Percentiles rank a stretch among this genome's conserved stretches.
Evolutionary conservation across 1,139 yeast species (phyloP).

Genomic region (Taphrina flavorubra): DNA sequence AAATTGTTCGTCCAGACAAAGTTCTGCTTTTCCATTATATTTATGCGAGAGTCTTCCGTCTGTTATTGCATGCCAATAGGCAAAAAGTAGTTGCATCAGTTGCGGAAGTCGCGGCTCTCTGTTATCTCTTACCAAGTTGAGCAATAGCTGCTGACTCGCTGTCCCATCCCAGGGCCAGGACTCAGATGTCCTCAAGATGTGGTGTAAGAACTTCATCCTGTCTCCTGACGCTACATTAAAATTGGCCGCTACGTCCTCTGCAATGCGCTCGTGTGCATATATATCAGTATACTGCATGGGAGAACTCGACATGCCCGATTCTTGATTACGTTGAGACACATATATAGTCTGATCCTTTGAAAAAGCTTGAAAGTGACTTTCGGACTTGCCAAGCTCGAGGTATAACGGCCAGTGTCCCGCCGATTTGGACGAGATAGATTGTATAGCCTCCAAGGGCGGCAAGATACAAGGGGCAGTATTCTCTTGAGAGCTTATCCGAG

Average conservation of each 20-base stretch:
- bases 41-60: slow-evolving; percentile 16
- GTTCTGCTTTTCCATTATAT: not conserved
- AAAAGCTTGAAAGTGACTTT: slow-evolving; percentile 15
- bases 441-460: slow-evolving; percentile 45
- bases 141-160: not conserved
- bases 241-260: not conserved
- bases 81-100: slow-evolving; percentile 2
- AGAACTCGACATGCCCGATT: not conserved
- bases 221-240: not conserved
- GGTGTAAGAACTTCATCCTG: not conserved
- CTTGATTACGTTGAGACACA: slow-evolving; percentile 5
- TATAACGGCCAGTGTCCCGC: slow-evolving; percentile 12
- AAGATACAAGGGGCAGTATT: slow-evolving; percentile 46
- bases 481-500: slow-evolving; percentile 10
- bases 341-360: slow-evolving; percentile 9
- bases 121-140: not conserved
- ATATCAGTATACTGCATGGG: not conserved
- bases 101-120: not conserved
- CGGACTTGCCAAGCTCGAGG: not conserved
- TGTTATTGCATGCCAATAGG: slow-evolving; percentile 25
- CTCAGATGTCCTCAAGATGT: not conserved
- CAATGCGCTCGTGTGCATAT: not conserved
- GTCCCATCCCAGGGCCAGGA: not conserved
- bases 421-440: not conserved
- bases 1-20: slow-evolving; percentile 11